Evolutionary conservation across 257 asterid genomes (phyloP), one percentile per base, ranked within the genome.

Genomic region (Capsicum baccatum): DNA sequence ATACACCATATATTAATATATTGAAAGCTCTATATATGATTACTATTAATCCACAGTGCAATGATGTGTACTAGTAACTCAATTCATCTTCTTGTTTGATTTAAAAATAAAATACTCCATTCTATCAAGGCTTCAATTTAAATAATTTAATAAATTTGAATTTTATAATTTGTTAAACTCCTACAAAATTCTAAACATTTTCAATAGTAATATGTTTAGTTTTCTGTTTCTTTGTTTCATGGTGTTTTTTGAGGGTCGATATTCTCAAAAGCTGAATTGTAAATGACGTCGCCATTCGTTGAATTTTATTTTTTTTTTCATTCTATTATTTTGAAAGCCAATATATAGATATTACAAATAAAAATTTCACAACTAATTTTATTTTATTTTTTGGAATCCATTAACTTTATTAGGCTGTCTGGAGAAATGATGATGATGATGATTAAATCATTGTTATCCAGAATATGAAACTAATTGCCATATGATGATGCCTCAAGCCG

Each of bases 381-480:
- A 48, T 48, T 48, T 48, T 48, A 5, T 47, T 9, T 52, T 52
- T 52, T 52, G 56, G 14, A 11, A 5, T 47, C 14, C 56, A 52
- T 14, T 52, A 59, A 59, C n/a, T 59, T 60, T 8, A 62, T 19
- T 62, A 11, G 68, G 14, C 68, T 62, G 37, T 4, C 21, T 21
- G 69, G 69, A 62, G 69, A 60, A 21, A 35, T 52, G 56, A 52
- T 55, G 12, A 16, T 62, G 69, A 62, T 62, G 44, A 39, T 39
- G 5, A 39, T 48, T 73, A 74, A 12, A 52, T 74, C 58, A 74
- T 48, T 50, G 44, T 73, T 73, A 73, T 21, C 80, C 59, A 11
- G 44, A 73, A 19, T 19, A 48, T 48, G 58, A 19, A 74, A 19
- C 44, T 48, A 19, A 48, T 74, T 48, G 42, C 19, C 60, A 48